Base-by-base conservation (phyloP, 2,329 filamentous ascomycete genomes). In the Aspergillus amoenus region DNA sequence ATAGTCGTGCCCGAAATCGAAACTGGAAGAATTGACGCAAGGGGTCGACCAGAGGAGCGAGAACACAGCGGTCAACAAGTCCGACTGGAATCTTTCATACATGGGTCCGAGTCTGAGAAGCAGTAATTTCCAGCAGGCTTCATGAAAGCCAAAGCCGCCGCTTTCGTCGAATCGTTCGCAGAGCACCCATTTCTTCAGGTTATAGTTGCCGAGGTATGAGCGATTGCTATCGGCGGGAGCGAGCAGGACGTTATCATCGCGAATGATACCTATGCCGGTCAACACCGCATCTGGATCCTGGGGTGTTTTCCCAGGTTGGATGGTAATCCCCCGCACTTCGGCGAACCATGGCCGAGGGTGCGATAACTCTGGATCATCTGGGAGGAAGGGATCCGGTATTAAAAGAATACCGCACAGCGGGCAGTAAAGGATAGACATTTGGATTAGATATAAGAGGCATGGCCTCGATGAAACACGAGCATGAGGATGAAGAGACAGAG, bases 1-100 rank as follows among this genome's bases (percentile, higher is more conserved):
- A 24, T 64, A 61, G 22, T 59, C 56, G 44, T 64, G 62, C 3
- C 60, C 62, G 30, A 62, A 56, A 11, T 58, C 24, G 44, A 62
- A 59, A 3, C 44, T n/a, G 12, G 57, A 56, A 22, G 5, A 4
- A 5, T 47, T 9, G 15, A 40, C 17, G 13, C 43, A 54, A 18
- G 62, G 58, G 4, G 49, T 61, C 37, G 52, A 58, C 21, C 55
- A 57, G 2, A 62, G 50, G 27, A 55, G 56, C 6, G 45, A 22
- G 46, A 61, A 64, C 12, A 64, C 27, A 1, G 52, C 56, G 7
- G 32, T 17, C 2, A 47, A 49, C 32, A 61, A 34, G 4, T 24
- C 22, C 0, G 12, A 22, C 15, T 53, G 11, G 30, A 5, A n/a
- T 9, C 21, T 7, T 9, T 5, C 30, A 41, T 56, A n/a, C 11